Base-by-base conservation (phyloP, 2,329 filamentous ascomycete genomes). In the Elsinoe perseae region DNA sequence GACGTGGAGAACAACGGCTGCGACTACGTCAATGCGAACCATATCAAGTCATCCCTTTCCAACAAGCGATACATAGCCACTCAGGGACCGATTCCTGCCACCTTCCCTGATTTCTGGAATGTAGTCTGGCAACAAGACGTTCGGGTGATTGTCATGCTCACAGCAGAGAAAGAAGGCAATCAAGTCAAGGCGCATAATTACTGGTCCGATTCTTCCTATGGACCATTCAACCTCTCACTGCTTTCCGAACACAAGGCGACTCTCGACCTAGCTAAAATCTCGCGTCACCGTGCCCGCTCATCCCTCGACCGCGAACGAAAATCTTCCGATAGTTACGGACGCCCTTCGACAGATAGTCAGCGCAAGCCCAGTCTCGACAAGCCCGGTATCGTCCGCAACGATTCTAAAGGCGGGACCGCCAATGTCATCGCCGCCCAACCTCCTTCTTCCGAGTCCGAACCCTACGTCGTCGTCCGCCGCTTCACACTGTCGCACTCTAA, bases 91-190 rank as follows among this genome's bases (percentile, higher is more conserved):
- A 80, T 97, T 34, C 93, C 93, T 18, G 84, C 88, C 50, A 98
- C 93, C 0, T 96, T 95, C 66, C 85, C 88, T 69, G 93, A 98
- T 70, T 98, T 98, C 68, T 98, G 93, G 93, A 92, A 89, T 59
- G 86, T 96, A 9, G 80, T 97, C 27, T 98, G 93, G 93, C 91
- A 97, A 68, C 88, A 97, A 70, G 91, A 97, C 67, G 85, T 95
- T 2, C 86, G 92, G 53, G 88, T 97, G 23, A 86, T 98, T 60
- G 91, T 97, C 61, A 97, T 96, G 86, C 79, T 98, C 62, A 98
- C 93, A 4, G 92, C 93, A 1, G 92, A 97, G 70, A 81, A 87
- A 23, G 93, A 98, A 73, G 89, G 90, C 21, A 91, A 92, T 0
- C 91, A 95, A 67, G 77, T 95, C 43, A 98, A 97, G 70, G 95